Conservation (phyloP, 148 eudicot genomes). For the Chenopodium album region DNA sequence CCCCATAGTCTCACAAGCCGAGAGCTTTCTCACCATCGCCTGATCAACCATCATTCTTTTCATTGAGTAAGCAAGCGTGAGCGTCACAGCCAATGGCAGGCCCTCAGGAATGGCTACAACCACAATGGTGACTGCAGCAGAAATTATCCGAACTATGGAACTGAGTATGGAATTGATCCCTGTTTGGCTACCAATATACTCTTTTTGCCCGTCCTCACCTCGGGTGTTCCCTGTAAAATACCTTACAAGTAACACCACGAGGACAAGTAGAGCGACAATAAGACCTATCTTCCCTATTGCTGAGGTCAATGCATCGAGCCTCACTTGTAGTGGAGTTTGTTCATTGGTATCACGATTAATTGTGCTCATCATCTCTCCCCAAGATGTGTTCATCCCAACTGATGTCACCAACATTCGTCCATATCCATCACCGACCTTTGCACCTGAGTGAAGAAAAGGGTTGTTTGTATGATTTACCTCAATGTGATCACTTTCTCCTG, state of each 20-base stretch:
- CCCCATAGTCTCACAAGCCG: conserved; percentile 95
- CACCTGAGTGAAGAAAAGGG: conserved; percentile 76
- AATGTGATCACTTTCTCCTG: conserved; percentile 82
- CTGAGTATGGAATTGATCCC: conserved; percentile 42
- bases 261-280: conserved; percentile 66
- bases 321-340: conserved; percentile 69
- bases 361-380: conserved; percentile 95
- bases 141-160: conserved; percentile 52
- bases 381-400: conserved; percentile 72
- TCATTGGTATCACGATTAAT: conserved; percentile 52
- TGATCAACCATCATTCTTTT: conserved; percentile 89
- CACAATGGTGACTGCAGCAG: conserved; percentile 76
- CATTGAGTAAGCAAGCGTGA: conserved; percentile 89
- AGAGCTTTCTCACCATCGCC: conserved; percentile 86
- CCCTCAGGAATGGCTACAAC: conserved; percentile 94
- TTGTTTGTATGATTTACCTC: conserved; percentile 45
- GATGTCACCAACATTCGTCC: conserved; percentile 67
- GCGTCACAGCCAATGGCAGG: conserved; percentile 80
- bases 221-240: conserved; percentile 80
- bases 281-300: conserved; percentile 76
- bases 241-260: conserved; percentile 58
- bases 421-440: conserved; percentile 80
- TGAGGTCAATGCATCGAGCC: conserved; percentile 68
- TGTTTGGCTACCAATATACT: conserved; percentile 38
- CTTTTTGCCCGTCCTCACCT: conserved; percentile 37